These are phyloP conservation scores for Lipomyces sp. DNA, from an alignment of 805 yeast species.

Conservation along the genomic window DNA sequence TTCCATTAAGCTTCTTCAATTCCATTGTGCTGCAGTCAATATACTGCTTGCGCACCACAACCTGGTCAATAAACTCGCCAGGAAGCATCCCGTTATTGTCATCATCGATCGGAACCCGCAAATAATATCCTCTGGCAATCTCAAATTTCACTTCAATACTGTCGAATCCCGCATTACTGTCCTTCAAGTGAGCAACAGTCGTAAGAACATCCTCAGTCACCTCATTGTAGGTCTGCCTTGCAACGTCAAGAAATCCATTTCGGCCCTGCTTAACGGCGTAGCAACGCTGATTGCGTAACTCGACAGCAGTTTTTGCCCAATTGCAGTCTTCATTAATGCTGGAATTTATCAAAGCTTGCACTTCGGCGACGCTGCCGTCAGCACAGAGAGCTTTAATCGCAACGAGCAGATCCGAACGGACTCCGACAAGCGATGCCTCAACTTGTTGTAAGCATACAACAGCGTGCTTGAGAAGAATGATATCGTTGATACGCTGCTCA, in stretches of 20 bases:
- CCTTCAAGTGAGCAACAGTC: slow-evolving; percentile 34
- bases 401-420: slow-evolving; percentile 18
- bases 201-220: slow-evolving; percentile 41
- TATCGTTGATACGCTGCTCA: slow-evolving; percentile 43
- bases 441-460: slow-evolving; percentile 33
- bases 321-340: slow-evolving; percentile 44
- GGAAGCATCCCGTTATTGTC: slow-evolving; percentile 35
- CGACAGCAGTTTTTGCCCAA: slow-evolving; percentile 44
- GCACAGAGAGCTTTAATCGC: slow-evolving; percentile 32
- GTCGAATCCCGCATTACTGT: slow-evolving; percentile 29
- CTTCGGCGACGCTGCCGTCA: slow-evolving; percentile 31
- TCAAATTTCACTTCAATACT: slow-evolving; percentile 40
- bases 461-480: slow-evolving; percentile 43
- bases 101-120: slow-evolving; percentile 33
- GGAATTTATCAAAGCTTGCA: slow-evolving; percentile 35
- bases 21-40: slow-evolving; percentile 45
- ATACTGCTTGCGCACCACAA: slow-evolving; percentile 32
- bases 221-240: slow-evolving; percentile 43
- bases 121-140: slow-evolving; percentile 41
- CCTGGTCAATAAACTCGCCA: slow-evolving; percentile 38
- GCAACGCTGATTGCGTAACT: slow-evolving; percentile 45
- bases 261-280: slow-evolving; percentile 46
- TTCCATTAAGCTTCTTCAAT: slow-evolving; percentile 42
- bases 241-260: slow-evolving; percentile 48
- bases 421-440: slow-evolving; percentile 22